Base-by-base conservation (phyloP, 805 yeast genomes). In the Ogataea trehaloabstinens region DNA sequence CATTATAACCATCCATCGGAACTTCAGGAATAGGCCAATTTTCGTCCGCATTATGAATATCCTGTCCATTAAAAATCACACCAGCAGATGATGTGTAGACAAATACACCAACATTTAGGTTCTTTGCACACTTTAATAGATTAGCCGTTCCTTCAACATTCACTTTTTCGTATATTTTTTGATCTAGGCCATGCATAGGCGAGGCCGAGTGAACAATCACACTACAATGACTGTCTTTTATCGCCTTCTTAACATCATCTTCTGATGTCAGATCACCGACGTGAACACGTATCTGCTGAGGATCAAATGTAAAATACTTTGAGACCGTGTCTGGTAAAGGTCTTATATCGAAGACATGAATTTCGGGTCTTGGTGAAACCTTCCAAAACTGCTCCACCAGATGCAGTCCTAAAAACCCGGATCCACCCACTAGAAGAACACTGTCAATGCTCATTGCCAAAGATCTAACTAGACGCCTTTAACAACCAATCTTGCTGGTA, bases 31-130 rank as follows among this genome's bases (percentile, higher is more conserved):
- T 87, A 16, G 98, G 98, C 85, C 90, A 85, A 12, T 83, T 66
- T 67, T 93, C 99, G 62, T 91, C 93, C 2, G 95, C 99, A 56
- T 95, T 93, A 52, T 76, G 77, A 38, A 93, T 71, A 56, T 91
- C 95, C 44, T 79, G 83, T n/a, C 99, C 99, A 59, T 91, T 86
- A 69, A 93, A 93, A 22, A 90, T 84, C 19, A 93, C 99, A 49
- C 99, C 97, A 0, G 99, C 98, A 2, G 96, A 87, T 0, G 97
- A 90, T 1, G 99, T 93, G 66, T 90, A 93, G 2, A 93, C 95
- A 27, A 93, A 68, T 0, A 90, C 91, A 44, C 73, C 73, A 6
- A 80, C 71, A 2, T 49, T 44, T 31, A 67, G 53, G 32, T 66
- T 67, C 49, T 76, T 69, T 31, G 90, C 79, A 35, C 82, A 82